phyloP scores from a whole-genome alignment of 257 asterid species.

The Solanum arcanum region DNA sequence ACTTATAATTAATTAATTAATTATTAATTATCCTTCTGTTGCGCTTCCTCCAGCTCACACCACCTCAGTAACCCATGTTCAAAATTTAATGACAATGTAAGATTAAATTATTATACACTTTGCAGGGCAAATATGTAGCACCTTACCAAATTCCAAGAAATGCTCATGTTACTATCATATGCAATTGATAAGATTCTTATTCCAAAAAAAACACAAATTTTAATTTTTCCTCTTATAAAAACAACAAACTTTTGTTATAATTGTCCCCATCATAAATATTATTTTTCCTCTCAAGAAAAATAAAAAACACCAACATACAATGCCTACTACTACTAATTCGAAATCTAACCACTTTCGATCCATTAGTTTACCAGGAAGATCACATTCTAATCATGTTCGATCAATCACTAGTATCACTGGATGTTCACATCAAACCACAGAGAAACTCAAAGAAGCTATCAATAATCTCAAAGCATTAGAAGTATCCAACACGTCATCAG shows the following conservation, averaged over 20 bases:
- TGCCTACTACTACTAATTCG: neutral
- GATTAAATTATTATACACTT: neutral
- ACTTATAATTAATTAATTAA: neutral
- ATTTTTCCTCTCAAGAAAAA: neutral
- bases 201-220: neutral
- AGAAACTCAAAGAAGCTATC: constrained; percentile 15
- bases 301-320: neutral
- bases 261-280: neutral
- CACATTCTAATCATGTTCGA: constrained; percentile 10
- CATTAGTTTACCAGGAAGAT: neutral
- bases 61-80: neutral
- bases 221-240: neutral
- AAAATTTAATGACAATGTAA: neutral
- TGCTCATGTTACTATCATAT: constrained; percentile 4
- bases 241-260: neutral
- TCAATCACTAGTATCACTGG: constrained; percentile 19
- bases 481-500: neutral
- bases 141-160: constrained; percentile 2
- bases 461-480: constrained; percentile 4
- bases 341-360: constrained; percentile 2
- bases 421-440: constrained; percentile 17
- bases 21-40: neutral
- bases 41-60: neutral
- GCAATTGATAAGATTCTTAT: constrained; percentile 1
- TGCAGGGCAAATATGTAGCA: neutral